Evolutionary conservation across 257 asterid species (phyloP).

Genomic region (Gentiana macrophylla): DNA sequence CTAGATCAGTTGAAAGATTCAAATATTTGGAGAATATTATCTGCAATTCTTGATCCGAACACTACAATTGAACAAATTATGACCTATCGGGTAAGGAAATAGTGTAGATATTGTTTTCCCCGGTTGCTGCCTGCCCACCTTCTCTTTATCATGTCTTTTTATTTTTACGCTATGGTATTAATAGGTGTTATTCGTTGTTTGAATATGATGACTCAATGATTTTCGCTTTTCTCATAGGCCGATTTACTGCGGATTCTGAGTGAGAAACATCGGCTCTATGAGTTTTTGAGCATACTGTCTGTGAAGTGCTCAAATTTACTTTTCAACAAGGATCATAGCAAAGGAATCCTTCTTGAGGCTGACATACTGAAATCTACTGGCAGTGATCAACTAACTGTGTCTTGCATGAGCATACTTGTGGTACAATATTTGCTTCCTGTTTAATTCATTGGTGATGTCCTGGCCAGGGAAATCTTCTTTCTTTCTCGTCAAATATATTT

Average conservation of each 20-base stretch:
- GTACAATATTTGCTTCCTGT: conserved; percentile 29
- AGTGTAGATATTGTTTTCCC: conserved; percentile 10
- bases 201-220: conserved; percentile 14
- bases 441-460: background rate
- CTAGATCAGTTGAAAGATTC: conserved; percentile 87
- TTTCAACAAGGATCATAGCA: conserved; percentile 76
- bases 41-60: conserved; percentile 64
- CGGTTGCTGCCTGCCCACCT: conserved; percentile 4
- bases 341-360: conserved; percentile 77
- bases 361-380: conserved; percentile 62
- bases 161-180: conserved; percentile 3
- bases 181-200: conserved; percentile 9
- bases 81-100: conserved; percentile 57
- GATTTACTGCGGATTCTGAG: conserved; percentile 65
- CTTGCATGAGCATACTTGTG: conserved; percentile 97
- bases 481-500: background rate
- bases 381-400: conserved; percentile 51
- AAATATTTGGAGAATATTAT: conserved; percentile 57
- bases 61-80: conserved; percentile 42
- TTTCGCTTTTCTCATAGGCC: conserved; percentile 38
- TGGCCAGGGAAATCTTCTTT: background rate
- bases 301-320: conserved; percentile 83
- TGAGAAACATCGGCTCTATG: conserved; percentile 67
- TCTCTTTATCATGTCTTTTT: conserved; percentile 8
- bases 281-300: conserved; percentile 64